Conservation (phyloP, 768 basidiomycete species). For the Tulasnella sp. region DNA sequence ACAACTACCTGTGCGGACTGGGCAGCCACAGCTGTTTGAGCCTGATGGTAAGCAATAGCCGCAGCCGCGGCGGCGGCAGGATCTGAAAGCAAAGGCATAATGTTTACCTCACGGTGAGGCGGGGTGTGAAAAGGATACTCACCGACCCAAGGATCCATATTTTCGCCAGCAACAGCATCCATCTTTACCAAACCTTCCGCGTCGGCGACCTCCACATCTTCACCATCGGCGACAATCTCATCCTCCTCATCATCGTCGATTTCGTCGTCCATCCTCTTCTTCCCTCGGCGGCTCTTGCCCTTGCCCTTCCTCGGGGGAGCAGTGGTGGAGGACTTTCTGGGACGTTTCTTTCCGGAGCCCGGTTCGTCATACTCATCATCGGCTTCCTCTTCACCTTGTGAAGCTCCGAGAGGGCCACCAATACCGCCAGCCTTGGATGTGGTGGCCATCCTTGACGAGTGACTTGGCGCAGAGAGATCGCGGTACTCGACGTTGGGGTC, state of each 20-base stretch:
- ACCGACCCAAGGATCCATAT: slow-evolving; percentile 14
- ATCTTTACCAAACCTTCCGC: slow-evolving; percentile 6
- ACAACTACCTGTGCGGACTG: too few species aligned
- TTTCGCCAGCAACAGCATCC: slow-evolving; percentile 1
- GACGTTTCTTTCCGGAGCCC: neutral
- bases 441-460: too few species aligned
- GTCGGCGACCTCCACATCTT: neutral
- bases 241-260: slow-evolving; percentile 13
- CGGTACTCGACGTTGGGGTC: slow-evolving; percentile 10
- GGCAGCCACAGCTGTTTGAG: too few species aligned
- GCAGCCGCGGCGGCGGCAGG: too few species aligned
- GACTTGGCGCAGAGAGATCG: too few species aligned
- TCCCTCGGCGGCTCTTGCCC: neutral
- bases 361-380: slow-evolving; percentile 6
- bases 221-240: slow-evolving; percentile 4
- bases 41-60: too few species aligned
- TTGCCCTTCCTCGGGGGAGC: neutral
- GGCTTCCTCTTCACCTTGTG: neutral
- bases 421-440: too few species aligned
- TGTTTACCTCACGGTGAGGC: too few species aligned
- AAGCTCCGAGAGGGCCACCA: neutral
- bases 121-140: neutral
- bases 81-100: too few species aligned
- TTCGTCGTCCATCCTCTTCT: slow-evolving; percentile 1
- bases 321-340: too few species aligned